Evolutionary conservation across 2,329 filamentous ascomycete genomes (phyloP), one percentile per base, ranked within the genome.

Genomic region (Lojkania enalia): DNA sequence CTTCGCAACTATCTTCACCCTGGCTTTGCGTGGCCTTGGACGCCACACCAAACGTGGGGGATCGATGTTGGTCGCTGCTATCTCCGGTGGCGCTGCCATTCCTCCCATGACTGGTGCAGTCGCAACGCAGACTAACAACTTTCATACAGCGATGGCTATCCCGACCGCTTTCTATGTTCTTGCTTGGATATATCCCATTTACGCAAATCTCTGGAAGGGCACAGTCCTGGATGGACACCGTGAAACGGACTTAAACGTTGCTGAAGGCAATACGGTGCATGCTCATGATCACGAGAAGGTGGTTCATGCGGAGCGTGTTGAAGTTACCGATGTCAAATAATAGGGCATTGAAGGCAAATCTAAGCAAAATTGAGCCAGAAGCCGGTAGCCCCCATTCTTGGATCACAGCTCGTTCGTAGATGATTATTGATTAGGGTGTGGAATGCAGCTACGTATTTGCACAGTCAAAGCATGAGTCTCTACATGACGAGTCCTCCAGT

Each of bases 41-140:
- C 59, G 67, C 15, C 67, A 70, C 53, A 71, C 67, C 46, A 71
- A 71, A 60, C 67, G 67, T 31, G 68, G 67, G 21, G 66, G 66
- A 15, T 69, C 64, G 1, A 69, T 64, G 58, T 49, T 71, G 35
- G 67, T 71, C 16, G 55, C 66, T 12, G 63, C 65, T 18, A 60
- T 71, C 42, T 67, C 53, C 29, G 67, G 67, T 42, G 67, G 66
- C 44, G 67, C 67, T 15, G 58, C 69, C 12, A 60, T 66, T 0
- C 67, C 66, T 1, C 65, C 63, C 20, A 66, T 70, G 15, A 52
- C 67, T 5, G 66, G 66, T 7, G 68, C 67, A 23, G 66, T 69
- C 2, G 64, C 66, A 1, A 64, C 69, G 35, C 47, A 43, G 33
- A 66, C 61, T 15, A 64, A 63, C 12, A 67, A 60, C 3, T n/a